phyloP scores from a whole-genome alignment of 2,329 filamentous ascomycete genomes.

The Alternaria solani region DNA sequence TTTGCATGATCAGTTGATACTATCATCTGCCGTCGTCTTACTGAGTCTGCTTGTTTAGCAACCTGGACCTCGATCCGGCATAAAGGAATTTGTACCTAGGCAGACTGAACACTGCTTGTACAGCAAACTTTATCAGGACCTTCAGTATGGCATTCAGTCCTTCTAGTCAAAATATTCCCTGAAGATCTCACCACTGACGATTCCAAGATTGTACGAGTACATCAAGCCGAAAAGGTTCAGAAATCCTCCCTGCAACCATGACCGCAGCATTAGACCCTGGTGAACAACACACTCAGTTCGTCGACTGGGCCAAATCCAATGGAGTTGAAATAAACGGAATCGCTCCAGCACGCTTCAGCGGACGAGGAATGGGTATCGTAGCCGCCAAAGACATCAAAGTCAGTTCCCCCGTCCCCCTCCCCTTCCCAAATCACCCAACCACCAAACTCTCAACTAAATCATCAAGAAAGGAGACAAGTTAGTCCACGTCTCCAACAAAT shows the following conservation, averaged over 20 bases:
- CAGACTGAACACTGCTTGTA: background rate
- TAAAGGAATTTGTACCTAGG: background rate
- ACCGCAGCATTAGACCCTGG: constrained; percentile 44
- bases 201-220: background rate
- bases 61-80: background rate
- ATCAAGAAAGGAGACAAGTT: constrained; percentile 66
- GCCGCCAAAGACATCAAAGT: constrained; percentile 73
- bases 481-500: constrained; percentile 68
- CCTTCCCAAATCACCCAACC: background rate
- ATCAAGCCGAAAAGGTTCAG: background rate
- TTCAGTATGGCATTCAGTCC: background rate
- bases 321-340: constrained; percentile 75
- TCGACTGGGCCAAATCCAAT: constrained; percentile 70
- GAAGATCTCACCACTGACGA: background rate
- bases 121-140: background rate
- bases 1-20: background rate
- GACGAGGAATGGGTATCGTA: constrained; percentile 79
- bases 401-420: constrained; percentile 25
- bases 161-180: too few species aligned
- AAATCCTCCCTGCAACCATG: constrained; percentile 25
- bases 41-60: background rate
- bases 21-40: background rate
- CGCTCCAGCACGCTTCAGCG: constrained; percentile 70
- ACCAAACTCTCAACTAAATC: constrained; percentile 25
- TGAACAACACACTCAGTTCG: constrained; percentile 63